These are phyloP conservation scores for Neotropicomus parvogracilis DNA, from an alignment of 1,284 basidiomycete genomes.

Conservation along the genomic window DNA sequence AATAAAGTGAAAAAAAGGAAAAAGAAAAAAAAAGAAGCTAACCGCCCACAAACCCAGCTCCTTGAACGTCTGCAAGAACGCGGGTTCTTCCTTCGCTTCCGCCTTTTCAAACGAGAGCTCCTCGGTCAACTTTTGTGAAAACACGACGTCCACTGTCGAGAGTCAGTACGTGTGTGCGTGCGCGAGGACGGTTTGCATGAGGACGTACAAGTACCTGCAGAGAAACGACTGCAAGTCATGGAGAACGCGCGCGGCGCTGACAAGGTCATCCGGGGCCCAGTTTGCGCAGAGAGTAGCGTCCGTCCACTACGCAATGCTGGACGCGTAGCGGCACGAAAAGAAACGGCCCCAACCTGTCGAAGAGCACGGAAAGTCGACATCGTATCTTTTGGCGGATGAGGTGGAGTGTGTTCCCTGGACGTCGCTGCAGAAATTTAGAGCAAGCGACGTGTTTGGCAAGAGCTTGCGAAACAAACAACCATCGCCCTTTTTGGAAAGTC, in stretches of 20 bases:
- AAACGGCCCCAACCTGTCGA: slow-evolving; percentile 39
- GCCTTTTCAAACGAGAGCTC: slow-evolving; percentile 88
- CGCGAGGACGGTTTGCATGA: not conserved
- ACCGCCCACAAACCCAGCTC: slow-evolving; percentile 75
- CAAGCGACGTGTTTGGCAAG: slow-evolving; percentile 33
- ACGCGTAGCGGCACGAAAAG: slow-evolving; percentile 36
- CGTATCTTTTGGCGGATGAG: slow-evolving; percentile 5
- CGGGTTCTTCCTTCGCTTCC: slow-evolving; percentile 55
- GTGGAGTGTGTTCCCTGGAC: not conserved
- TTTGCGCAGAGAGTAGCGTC: slow-evolving; percentile 17
- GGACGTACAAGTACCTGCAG: slow-evolving; percentile 61
- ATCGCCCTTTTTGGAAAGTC: slow-evolving; percentile 20
- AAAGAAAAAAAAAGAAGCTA: not conserved
- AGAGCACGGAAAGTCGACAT: slow-evolving; percentile 47
- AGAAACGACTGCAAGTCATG: slow-evolving; percentile 48
- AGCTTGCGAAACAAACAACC: slow-evolving; percentile 32
- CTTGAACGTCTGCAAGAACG: slow-evolving; percentile 79
- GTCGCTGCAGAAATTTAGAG: slow-evolving; percentile 29
- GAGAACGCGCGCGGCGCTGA: slow-evolving; percentile 51
- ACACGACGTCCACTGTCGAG: slow-evolving; percentile 63
- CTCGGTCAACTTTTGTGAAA: slow-evolving; percentile 74
- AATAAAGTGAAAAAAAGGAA: too few relatives aligned
- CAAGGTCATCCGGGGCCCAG: slow-evolving; percentile 24
- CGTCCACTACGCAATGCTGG: slow-evolving; percentile 24
- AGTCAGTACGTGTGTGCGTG: not conserved